phyloP scores from a whole-genome alignment of 768 basidiomycete genomes.

The Imleria badia region DNA sequence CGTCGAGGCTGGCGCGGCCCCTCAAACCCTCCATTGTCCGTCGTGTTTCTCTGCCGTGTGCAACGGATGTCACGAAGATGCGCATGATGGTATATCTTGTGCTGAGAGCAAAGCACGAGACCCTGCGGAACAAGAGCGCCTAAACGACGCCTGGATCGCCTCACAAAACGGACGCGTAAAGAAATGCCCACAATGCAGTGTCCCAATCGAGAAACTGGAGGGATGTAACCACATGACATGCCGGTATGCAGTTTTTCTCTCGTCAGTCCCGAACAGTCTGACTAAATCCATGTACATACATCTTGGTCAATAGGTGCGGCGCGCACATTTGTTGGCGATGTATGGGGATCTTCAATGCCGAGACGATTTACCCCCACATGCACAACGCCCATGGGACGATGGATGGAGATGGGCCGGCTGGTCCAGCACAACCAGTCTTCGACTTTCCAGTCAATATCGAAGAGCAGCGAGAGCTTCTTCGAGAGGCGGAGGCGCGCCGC shows the following conservation, averaged over 20 bases:
- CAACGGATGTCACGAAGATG: conserved; percentile 55
- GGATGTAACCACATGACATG: conserved; percentile 85
- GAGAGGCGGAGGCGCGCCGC: conserved; percentile 15
- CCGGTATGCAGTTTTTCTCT: conserved; percentile 17
- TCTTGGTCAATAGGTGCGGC: conserved; percentile 46
- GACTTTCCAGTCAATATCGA: conserved; percentile 19
- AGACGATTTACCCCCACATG: conserved; percentile 42
- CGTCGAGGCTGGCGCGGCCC: conserved; percentile 38
- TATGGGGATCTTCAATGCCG: conserved; percentile 37
- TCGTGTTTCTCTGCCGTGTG: conserved; percentile 68
- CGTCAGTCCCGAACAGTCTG: too few species aligned
- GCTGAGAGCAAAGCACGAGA: conserved; percentile 40
- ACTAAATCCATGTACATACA: too few species aligned
- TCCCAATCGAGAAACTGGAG: conserved; percentile 64
- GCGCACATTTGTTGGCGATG: conserved; percentile 80
- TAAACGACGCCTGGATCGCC: conserved; percentile 56
- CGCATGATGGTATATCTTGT: conserved; percentile 64
- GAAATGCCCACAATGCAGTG: conserved; percentile 67
- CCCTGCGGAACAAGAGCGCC: conserved; percentile 47
- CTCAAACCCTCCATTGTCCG: conserved; percentile 54
- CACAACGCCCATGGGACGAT: conserved; percentile 31
- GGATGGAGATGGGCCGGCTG: conserved; percentile 14
- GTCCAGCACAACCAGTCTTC: conserved; percentile 1
- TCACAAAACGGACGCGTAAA: conserved; percentile 58
- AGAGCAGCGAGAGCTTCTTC: conserved; percentile 22